Base-by-base conservation (phyloP, 176 grass and related monocot species). In the Alopecurus myosuroides region DNA sequence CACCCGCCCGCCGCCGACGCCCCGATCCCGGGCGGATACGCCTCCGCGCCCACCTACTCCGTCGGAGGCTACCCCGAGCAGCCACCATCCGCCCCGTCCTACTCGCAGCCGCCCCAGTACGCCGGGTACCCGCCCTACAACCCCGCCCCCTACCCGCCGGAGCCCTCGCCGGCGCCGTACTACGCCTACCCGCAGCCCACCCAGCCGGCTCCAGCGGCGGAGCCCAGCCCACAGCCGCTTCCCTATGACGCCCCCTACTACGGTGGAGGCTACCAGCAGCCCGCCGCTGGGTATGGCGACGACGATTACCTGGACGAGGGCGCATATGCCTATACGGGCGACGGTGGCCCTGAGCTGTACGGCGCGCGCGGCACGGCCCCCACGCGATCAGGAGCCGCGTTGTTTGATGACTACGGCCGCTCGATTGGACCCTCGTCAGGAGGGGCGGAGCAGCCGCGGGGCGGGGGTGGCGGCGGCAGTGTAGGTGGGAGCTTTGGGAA, bases 371-470 rank as follows among this genome's bases (percentile, higher is more conserved):
- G 97, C 53, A 99, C 88, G 12, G 89, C 87, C 4, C 89, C 93
- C 30, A 87, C 91, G 35, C 94, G 86, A 15, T 95, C 93, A 10
- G 88, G 89, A 69, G 80, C 91, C 0, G 84, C 94, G 22, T 66
- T 99, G 49, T 99, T 99, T 40, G 97, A 99, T 88, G 97, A 99
- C 79, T 99, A 99, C 34, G 97, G 97, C 39, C 85, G 97, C 46
- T 99, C 97, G 1, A 94, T 99, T 80, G 85, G 91, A 63, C 44
- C 79, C 62, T 78, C 97, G 3, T 90, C 87, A 0, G 89, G 81
- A 29, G 84, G 63, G 81, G 67, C 37, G 28, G 78, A 87, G 20
- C 85, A 86, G 34, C 55, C 68, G n/a, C 82, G 22, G 37, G 5
- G 26, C 5, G 42, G 72, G 12, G 84, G 76, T 11, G 84, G 77